phyloP scores from a whole-genome alignment of 2,329 filamentous ascomycete species.

The Diaporthe helianthi region DNA sequence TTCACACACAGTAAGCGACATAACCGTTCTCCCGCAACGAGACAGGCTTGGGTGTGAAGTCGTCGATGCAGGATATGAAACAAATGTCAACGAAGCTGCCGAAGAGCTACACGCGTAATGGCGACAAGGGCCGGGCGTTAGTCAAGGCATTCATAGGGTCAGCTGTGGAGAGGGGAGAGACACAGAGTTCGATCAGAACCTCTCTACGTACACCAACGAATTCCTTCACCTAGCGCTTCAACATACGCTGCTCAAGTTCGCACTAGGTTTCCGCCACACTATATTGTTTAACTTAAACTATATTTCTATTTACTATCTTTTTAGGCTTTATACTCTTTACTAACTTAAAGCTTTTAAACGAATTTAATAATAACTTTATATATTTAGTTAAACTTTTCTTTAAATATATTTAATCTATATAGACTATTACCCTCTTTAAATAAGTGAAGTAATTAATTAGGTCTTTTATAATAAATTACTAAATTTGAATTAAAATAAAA shows the following conservation, averaged over 20 bases:
- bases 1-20: conserved; percentile 93
- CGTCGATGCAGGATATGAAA: conserved; percentile 96
- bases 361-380: too few species aligned
- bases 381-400: too few species aligned
- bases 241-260: conserved; percentile 92
- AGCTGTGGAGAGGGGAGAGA: background rate
- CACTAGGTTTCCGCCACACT: too few species aligned
- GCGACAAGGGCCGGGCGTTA: conserved; percentile 7
- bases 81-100: conserved; percentile 81
- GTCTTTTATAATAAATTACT: too few species aligned
- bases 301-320: too few species aligned
- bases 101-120: conserved; percentile 54
- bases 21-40: conserved; percentile 88
- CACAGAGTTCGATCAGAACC: background rate
- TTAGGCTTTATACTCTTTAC: too few species aligned
- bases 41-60: conserved; percentile 97
- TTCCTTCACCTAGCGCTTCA: conserved; percentile 98
- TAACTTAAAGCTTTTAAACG: too few species aligned
- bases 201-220: conserved; percentile 85
- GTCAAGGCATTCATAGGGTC: background rate
- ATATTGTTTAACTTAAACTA: too few species aligned
- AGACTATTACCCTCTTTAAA: too few species aligned
- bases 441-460: too few species aligned
- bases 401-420: too few species aligned
- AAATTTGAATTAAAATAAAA: too few species aligned